Evolutionary conservation across 345 rosid genomes (phyloP).

Genomic region (Dipteronia sinensis): DNA sequence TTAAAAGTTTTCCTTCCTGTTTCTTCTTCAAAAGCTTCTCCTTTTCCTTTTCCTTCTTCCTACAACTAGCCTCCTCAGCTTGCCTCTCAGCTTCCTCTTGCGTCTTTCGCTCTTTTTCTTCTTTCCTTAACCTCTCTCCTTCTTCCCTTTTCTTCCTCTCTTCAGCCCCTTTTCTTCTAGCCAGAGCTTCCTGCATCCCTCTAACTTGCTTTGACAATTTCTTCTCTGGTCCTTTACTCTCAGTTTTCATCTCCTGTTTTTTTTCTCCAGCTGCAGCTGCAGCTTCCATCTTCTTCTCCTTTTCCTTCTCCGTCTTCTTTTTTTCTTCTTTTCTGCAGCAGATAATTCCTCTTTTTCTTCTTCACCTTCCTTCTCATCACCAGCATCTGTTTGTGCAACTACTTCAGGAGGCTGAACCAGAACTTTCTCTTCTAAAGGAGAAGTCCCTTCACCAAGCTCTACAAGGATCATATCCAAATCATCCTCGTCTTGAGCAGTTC

Average conservation of each 20-base stretch:
- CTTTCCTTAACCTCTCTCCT: constrained; percentile 83
- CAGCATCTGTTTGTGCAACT: constrained; percentile 36
- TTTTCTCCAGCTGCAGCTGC: constrained; percentile 49
- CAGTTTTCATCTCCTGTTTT: constrained; percentile 52
- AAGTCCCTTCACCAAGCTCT: constrained; percentile 67
- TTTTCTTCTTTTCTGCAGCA: constrained; percentile 88
- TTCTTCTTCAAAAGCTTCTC: constrained; percentile 84
- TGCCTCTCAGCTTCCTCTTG: constrained; percentile 87
- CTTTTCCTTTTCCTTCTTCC: constrained; percentile 85
- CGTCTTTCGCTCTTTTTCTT: constrained; percentile 81
- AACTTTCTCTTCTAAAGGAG: constrained; percentile 52
- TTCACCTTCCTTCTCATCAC: constrained; percentile 71
- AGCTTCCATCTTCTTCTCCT: constrained; percentile 51
- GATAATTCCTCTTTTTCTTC: constrained; percentile 59
- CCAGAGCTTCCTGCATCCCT: constrained; percentile 94
- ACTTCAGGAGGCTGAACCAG: constrained; percentile 48
- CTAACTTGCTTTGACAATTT: constrained; percentile 90
- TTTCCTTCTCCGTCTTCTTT: constrained; percentile 83
- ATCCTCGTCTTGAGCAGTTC: constrained; percentile 90
- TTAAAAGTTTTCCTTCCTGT: constrained; percentile 85
- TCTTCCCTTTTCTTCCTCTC: constrained; percentile 83
- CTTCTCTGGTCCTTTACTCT: constrained; percentile 81
- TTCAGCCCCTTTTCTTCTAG: constrained; percentile 75
- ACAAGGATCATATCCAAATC: constrained; percentile 95
- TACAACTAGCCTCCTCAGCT: constrained; percentile 93